Evolutionary conservation across 1,284 basidiomycete genomes (phyloP), one percentile per base, ranked within the genome.

Genomic region (Heterobasidion parviporum): DNA sequence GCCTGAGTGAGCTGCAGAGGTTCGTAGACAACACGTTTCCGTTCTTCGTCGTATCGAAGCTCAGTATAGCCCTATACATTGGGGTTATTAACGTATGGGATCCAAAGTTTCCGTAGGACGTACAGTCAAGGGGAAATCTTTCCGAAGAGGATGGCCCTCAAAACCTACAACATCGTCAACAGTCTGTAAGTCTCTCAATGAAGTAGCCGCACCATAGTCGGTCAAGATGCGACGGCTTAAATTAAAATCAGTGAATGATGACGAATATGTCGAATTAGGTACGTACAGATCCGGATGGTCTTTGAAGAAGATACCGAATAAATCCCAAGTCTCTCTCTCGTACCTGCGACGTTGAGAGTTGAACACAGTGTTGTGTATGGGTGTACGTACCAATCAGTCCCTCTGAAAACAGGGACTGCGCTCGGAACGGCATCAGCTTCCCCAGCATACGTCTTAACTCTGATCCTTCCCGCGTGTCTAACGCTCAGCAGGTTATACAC

Each of bases 11-110:
- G 82, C 70, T 99, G 97, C 56, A 99, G 77, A 33, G 97, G 97
- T 71, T 99, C 97, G 66, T 96, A 96, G 26, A 99, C 94, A 56
- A 99, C 94, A 50, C 96, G 92, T 77, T 99, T 99, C 70, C 92
- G 87, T 76, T 98, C 96, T 75, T 99, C 97, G 68, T 98, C 95
- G 69, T 98, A 99, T 56, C 97, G 87, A 52, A 99, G 83, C 73
- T 99, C 97, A 9, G 94, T 92, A 75, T 99, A 99, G 38, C 96
- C 96, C 91, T 86, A 33, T 36, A n/a, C n/a, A 20, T 48, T 14
- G 18, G 26, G 15, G 18, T 48, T 10, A 3, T 18, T 26, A 7
- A 20, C 12, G 8, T 34, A 14, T 36, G 32, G 12, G n/a, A 35
- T 16, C 2, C 8, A 10, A 9, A 52, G 52, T 26, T 55, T 58